Conservation (phyloP, 495 filamentous ascomycete species). For the Geopyxis carbonaria region DNA sequence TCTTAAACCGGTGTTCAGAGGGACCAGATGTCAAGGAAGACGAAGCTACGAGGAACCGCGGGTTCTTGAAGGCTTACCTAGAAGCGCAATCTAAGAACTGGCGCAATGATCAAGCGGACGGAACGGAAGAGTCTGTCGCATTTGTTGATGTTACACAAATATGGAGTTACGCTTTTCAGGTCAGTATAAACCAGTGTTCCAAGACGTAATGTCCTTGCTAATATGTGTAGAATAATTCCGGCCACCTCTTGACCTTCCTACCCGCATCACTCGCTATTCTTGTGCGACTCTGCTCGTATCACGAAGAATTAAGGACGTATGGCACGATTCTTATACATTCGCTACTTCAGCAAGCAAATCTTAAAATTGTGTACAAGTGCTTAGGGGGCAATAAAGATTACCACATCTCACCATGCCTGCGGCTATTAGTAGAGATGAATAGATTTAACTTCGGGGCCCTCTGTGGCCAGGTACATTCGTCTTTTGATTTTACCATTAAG, state of each 20-base stretch:
- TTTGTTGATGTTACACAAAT: conserved; percentile 18
- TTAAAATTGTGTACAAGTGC: conserved; percentile 21
- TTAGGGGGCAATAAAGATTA: conserved; percentile 17
- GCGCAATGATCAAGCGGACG: conserved; percentile 9
- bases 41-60: conserved; percentile 10
- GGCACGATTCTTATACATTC: conserved; percentile 17
- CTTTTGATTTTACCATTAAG: conserved; percentile 23
- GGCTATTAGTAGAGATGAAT: conserved; percentile 24
- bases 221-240: conserved; percentile 15
- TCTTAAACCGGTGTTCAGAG: conserved; percentile 12
- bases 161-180: conserved; percentile 24
- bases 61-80: conserved; percentile 21
- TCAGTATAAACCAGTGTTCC: not conserved
- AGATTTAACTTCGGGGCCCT: conserved; percentile 20
- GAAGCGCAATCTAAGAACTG: conserved; percentile 19
- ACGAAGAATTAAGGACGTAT: conserved; percentile 17
- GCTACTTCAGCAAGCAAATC: conserved; percentile 14
- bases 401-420: conserved; percentile 15
- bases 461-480: conserved; percentile 16
- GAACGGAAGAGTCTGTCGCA: conserved; percentile 4
- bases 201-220: not conserved
- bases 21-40: conserved; percentile 8
- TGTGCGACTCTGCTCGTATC: conserved; percentile 22
- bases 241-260: conserved; percentile 11
- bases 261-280: conserved; percentile 16